Percentiles rank a stretch among this genome's conserved stretches.
These are phyloP conservation scores for Tephrocybe sp. DNA, from an alignment of 768 basidiomycete genomes.

Conservation along the genomic window DNA sequence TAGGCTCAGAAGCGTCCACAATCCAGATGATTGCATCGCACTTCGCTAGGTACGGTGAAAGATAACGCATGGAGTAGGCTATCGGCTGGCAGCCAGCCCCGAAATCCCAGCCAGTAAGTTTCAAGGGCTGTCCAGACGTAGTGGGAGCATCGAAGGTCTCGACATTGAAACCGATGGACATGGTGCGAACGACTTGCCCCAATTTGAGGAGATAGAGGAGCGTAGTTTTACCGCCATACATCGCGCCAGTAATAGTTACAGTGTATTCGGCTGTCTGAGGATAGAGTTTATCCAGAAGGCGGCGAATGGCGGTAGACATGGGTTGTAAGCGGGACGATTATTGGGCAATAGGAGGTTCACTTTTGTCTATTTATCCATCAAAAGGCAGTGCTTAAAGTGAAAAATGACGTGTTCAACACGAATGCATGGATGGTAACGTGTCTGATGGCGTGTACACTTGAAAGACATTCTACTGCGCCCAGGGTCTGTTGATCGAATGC, in stretches of 20 bases:
- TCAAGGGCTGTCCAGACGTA: constrained; percentile 30
- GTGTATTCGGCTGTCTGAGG: constrained; percentile 14
- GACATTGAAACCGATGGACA: constrained; percentile 53
- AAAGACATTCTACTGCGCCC: too few species aligned
- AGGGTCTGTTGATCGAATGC: too few species aligned
- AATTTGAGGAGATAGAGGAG: constrained; percentile 42
- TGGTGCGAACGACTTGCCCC: constrained; percentile 34
- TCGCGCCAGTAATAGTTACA: constrained; percentile 34
- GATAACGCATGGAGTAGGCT: constrained; percentile 32
- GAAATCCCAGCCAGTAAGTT: constrained; percentile 61
- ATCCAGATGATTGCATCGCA: constrained; percentile 63
- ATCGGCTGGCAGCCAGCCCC: constrained; percentile 51
- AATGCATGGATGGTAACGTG: too few species aligned
- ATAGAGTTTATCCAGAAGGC: constrained; percentile 17
- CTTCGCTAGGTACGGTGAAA: constrained; percentile 19
- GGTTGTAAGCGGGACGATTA: not conserved
- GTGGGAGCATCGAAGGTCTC: constrained; percentile 43
- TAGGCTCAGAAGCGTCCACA: constrained; percentile 51
- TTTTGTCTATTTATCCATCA: not conserved
- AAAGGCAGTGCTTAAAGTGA: not conserved
- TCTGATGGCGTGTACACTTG: too few species aligned
- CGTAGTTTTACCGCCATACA: constrained; percentile 42
- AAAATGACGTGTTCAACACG: too few species aligned
- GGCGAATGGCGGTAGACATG: constrained; percentile 3
- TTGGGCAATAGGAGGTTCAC: not conserved